Evolutionary conservation across 2,329 filamentous ascomycete species (phyloP).

Genomic region (Cladosporium sp.): DNA sequence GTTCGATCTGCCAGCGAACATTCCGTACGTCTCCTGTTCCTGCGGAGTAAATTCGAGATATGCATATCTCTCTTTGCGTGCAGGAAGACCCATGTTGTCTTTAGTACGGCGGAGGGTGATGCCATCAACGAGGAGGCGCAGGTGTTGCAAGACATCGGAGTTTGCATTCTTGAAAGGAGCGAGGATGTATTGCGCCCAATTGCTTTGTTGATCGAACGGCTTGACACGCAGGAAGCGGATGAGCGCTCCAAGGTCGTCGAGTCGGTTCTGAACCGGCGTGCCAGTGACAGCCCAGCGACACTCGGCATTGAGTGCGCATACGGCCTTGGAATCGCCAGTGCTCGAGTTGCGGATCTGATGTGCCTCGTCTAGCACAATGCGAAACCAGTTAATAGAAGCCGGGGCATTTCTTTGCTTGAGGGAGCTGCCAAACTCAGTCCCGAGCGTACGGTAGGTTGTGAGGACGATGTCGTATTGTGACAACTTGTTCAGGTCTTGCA

Average conservation of each 20-base stretch:
- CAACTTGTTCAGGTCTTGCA: slow-evolving; percentile 64
- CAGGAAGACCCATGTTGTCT: slow-evolving; percentile 80
- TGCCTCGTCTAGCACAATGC: slow-evolving; percentile 89
- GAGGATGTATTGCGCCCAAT: slow-evolving; percentile 76
- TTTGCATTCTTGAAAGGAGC: slow-evolving; percentile 84
- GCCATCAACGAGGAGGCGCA: slow-evolving; percentile 88
- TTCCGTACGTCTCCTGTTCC: slow-evolving; percentile 74
- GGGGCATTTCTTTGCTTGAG: slow-evolving; percentile 56
- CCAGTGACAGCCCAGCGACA: slow-evolving; percentile 96
- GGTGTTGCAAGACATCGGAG: slow-evolving; percentile 74
- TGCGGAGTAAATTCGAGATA: slow-evolving; percentile 70
- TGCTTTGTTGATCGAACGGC: slow-evolving; percentile 74
- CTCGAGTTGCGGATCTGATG: slow-evolving; percentile 87
- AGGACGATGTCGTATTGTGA: slow-evolving; percentile 77
- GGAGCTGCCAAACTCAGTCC: slow-evolving; percentile 56
- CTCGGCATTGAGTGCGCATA: slow-evolving; percentile 72
- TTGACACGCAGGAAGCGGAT: slow-evolving; percentile 79
- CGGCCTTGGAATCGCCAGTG: slow-evolving; percentile 78
- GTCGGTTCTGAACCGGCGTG: slow-evolving; percentile 88
- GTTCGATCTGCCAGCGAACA: slow-evolving; percentile 77
- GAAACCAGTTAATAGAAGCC: slow-evolving; percentile 82
- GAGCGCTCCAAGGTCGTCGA: slow-evolving; percentile 84
- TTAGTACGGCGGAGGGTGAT: slow-evolving; percentile 89
- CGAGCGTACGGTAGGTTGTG: slow-evolving; percentile 87
- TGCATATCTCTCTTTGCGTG: slow-evolving; percentile 67